phyloP scores from a whole-genome alignment of 2,329 filamentous ascomycete species.

The Aureobasidium sp. region DNA sequence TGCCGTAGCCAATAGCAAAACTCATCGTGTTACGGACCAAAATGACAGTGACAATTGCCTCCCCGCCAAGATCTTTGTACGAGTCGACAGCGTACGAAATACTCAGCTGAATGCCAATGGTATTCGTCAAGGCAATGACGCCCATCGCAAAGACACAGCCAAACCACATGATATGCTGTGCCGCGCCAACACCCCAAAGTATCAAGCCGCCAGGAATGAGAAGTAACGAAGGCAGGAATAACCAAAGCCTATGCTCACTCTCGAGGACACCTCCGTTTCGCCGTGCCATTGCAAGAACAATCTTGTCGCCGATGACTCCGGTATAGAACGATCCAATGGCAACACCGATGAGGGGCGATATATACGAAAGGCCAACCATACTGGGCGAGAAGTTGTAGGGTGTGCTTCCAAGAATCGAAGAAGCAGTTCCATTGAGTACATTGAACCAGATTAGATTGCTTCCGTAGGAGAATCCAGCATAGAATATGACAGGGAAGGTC shows the following conservation, averaged over 20 bases:
- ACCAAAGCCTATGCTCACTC: slow-evolving; percentile 36
- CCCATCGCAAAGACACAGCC: slow-evolving; percentile 43
- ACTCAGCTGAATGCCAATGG: slow-evolving; percentile 38
- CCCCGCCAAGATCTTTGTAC: slow-evolving; percentile 43
- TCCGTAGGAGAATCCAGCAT: slow-evolving; percentile 36
- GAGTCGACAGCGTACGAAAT: slow-evolving; percentile 44
- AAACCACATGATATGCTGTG: slow-evolving; percentile 26
- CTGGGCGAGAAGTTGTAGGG: slow-evolving; percentile 34
- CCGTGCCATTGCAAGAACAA: slow-evolving; percentile 31
- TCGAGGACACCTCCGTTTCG: slow-evolving; percentile 35
- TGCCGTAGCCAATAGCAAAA: slow-evolving; percentile 46
- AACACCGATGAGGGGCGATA: slow-evolving; percentile 32
- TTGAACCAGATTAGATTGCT: slow-evolving; percentile 37
- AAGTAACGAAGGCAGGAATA: slow-evolving; percentile 34
- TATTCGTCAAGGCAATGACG: slow-evolving; percentile 38
- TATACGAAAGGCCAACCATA: slow-evolving; percentile 34
- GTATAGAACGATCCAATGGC: slow-evolving; percentile 32
- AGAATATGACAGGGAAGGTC: slow-evolving; percentile 35
- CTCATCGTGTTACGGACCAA: slow-evolving; percentile 45
- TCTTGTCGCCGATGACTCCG: slow-evolving; percentile 31
- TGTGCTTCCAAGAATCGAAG: slow-evolving; percentile 32
- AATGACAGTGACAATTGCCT: slow-evolving; percentile 46
- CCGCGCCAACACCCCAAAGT: slow-evolving; percentile 47
- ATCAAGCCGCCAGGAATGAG: slow-evolving; percentile 40
- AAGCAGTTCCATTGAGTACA: slow-evolving; percentile 37